Conservation (phyloP, 2,329 filamentous ascomycete genomes). For the Fusarium mangiferae region DNA sequence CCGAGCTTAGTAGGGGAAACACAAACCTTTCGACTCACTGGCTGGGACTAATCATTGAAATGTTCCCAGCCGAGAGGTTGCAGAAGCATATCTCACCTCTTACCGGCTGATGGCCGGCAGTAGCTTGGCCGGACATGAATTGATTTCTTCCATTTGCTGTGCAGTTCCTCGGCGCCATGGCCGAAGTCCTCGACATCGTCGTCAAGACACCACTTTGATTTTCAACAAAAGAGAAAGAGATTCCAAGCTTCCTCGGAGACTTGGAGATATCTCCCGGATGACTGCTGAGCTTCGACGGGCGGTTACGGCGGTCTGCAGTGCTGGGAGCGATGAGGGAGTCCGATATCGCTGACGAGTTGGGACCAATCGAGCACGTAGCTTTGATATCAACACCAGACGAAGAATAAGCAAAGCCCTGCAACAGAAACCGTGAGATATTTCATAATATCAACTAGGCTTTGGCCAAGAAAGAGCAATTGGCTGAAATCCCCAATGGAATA, state of each 20-base stretch:
- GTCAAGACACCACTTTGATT: background rate
- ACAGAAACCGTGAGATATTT: background rate
- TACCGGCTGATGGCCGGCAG: rapidly evolving
- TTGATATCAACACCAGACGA: background rate
- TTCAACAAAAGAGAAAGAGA: background rate
- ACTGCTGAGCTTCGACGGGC: no score
- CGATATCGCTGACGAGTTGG: background rate
- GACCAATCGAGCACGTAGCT: background rate
- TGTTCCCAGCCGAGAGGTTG: background rate
- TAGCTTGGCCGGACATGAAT: background rate
- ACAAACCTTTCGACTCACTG: background rate
- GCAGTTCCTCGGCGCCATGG: background rate
- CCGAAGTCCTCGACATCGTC: background rate
- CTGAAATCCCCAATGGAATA: background rate
- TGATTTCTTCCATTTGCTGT: background rate
- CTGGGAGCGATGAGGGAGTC: background rate
- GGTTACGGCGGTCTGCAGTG: background rate
- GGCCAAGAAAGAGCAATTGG: background rate
- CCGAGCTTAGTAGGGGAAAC: background rate
- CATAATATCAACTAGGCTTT: background rate
- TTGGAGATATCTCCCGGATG: rapidly evolving
- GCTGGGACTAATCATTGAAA: background rate
- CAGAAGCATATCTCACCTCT: rapidly evolving
- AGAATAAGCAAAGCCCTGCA: background rate
- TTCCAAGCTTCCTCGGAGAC: rapidly evolving